Evolutionary conservation across 106 monocot species (phyloP), one percentile per base, ranked within the genome.

Genomic region (Alisma plantagoaquatica): DNA sequence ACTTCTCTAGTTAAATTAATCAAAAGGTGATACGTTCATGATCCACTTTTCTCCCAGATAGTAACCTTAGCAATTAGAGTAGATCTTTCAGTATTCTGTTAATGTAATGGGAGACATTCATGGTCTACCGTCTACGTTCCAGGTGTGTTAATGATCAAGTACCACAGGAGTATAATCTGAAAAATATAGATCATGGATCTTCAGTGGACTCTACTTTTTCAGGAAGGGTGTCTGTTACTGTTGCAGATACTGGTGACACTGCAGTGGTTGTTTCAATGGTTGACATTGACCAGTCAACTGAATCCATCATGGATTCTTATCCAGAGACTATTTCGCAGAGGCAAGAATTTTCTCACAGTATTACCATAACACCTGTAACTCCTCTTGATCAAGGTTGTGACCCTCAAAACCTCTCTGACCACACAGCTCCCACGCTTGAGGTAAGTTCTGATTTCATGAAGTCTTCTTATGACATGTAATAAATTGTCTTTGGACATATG

Each of bases 231-330:
- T 76, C 76, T 10, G 70, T 90, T 43, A 83, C 93, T 33, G 66
- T 94, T 77, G 86, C 79, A 66, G 93, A 94, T 80, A 76, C 65
- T 58, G 93, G 87, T 58, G 93, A 94, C 65, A 87, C 93, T 25
- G 93, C 87, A 54, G 49, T 94, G 64, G 87, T 94, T 50, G 77
- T 94, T 31, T 94, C 93, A 53, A 77, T 94, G 68, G 56, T 87
- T 75, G 74, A 70, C 35, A 72, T 46, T 54, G 59, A 71, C 1
- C 68, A 56, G 19, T 53, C 48, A 26, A 59, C 21, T 53, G 52
- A 58, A 33, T 30, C 27, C 46, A 49, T 22, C 70, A 46, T 11
- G 10, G 49, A 12, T 43, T 29, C 35, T 24, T 41, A 24, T 20
- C 42, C 12, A 26, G 51, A 46, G 27, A 19, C 8, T 55, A 23